Percentiles rank a stretch among this genome's conserved stretches.
Conservation (phyloP, 768 basidiomycete species). For the Pleurotus eryngii region DNA sequence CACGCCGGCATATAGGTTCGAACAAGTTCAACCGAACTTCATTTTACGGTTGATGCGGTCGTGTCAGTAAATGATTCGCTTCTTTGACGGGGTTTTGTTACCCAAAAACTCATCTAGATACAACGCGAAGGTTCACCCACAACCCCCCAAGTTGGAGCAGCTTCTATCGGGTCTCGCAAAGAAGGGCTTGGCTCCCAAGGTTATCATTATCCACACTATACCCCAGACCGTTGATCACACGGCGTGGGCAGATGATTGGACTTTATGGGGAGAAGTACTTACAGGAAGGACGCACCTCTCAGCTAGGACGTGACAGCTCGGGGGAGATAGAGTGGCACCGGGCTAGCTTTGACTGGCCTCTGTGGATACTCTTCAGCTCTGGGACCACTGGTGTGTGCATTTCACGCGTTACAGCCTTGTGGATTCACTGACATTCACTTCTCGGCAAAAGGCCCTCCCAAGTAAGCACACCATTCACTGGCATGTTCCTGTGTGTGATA, state of each 20-base stretch:
- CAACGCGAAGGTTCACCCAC: slow-evolving; percentile 66
- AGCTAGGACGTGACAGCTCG: slow-evolving; percentile 44
- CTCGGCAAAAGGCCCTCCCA: slow-evolving; percentile 37
- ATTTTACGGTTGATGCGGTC: slow-evolving; percentile 70
- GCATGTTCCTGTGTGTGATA: slow-evolving; percentile 5
- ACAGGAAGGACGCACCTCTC: slow-evolving; percentile 37
- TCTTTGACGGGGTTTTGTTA: slow-evolving; percentile 8
- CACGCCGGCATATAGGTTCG: slow-evolving; percentile 41
- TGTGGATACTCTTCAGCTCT: slow-evolving; percentile 85
- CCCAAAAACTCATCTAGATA: slow-evolving; percentile 41
- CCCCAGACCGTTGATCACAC: slow-evolving; percentile 28
- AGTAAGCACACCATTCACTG: slow-evolving; percentile 36
- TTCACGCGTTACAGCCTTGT: background rate
- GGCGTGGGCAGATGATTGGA: slow-evolving; percentile 47
- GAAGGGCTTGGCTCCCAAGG: slow-evolving; percentile 38
- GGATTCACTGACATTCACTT: background rate
- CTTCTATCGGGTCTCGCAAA: slow-evolving; percentile 51
- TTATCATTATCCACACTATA: slow-evolving; percentile 55
- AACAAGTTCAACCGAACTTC: slow-evolving; percentile 74
- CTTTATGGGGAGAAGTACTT: slow-evolving; percentile 57
- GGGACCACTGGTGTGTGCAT: slow-evolving; percentile 66
- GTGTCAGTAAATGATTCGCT: slow-evolving; percentile 39
- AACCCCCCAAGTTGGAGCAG: slow-evolving; percentile 58
- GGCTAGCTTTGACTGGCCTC: slow-evolving; percentile 68
- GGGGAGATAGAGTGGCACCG: slow-evolving; percentile 66